These are phyloP conservation scores for Boehmeria nivea DNA, from an alignment of 306 rosid species.

Conservation along the genomic window DNA sequence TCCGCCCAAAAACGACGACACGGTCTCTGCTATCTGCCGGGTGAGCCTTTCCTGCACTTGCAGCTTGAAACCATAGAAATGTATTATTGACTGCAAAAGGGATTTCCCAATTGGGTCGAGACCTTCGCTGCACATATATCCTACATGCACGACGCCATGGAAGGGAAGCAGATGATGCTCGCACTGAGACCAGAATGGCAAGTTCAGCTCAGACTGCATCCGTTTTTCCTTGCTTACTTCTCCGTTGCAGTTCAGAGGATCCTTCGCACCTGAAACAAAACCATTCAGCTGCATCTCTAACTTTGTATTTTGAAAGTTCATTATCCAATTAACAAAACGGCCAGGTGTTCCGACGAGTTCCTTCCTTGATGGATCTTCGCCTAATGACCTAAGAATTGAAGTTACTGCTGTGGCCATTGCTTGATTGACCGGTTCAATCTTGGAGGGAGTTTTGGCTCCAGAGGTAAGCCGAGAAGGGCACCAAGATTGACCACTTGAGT, in stretches of 20 bases:
- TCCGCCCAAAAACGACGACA: conserved; percentile 63
- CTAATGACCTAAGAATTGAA: conserved; percentile 72
- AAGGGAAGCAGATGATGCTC: conserved; percentile 98
- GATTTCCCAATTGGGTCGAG: conserved; percentile 52
- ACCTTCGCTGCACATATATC: conserved; percentile 46
- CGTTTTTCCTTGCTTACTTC: conserved; percentile 29
- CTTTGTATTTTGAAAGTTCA: conserved; percentile 59
- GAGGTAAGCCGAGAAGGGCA: conserved; percentile 55
- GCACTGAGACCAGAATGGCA: conserved; percentile 87
- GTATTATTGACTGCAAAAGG: conserved; percentile 63
- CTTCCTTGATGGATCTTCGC: conserved; percentile 82
- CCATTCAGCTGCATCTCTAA: conserved; percentile 66
- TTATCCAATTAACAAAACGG: conserved; percentile 74
- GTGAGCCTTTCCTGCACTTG: conserved; percentile 98
- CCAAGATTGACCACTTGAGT: conserved; percentile 43
- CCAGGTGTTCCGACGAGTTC: conserved; percentile 80
- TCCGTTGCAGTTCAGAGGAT: conserved; percentile 24
- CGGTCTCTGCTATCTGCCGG: conserved; percentile 86
- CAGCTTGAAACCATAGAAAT: conserved; percentile 88
- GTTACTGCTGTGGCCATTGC: conserved; percentile 59
- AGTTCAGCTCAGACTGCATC: conserved; percentile 47
- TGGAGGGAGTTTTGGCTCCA: conserved; percentile 37
- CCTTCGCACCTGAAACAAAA: conserved; percentile 32
- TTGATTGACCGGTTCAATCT: conserved; percentile 34
- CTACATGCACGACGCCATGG: conserved; percentile 84